Conservation (phyloP, 2,329 filamentous ascomycete genomes). For the Colletotrichum cuscutae region DNA sequence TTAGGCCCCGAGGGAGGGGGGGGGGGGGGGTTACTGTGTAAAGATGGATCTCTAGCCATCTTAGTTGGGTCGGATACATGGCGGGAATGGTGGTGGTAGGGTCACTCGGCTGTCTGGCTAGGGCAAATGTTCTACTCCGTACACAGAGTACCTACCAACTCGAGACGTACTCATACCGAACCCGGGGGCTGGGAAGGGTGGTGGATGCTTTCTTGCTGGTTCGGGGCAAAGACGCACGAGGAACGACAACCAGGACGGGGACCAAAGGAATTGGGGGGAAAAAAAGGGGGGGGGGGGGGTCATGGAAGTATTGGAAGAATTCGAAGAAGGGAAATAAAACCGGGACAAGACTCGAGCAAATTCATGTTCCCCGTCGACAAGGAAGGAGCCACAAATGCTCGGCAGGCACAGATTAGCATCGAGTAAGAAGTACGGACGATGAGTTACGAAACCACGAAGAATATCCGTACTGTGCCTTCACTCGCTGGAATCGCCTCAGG, state of each 20-base stretch:
- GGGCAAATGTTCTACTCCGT: background rate
- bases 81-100: background rate
- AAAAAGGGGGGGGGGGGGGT: background rate
- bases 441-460: too few species aligned
- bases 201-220: conserved; percentile 15
- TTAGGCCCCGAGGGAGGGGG: background rate
- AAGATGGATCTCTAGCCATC: background rate
- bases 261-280: conserved; percentile 4
- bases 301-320: conserved; percentile 21
- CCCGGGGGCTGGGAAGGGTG: conserved; percentile 7
- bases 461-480: background rate
- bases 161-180: background rate
- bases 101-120: background rate
- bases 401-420: conserved; percentile 25
- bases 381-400: conserved; percentile 4
- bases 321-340: background rate
- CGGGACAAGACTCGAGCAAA: background rate
- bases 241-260: conserved; percentile 6
- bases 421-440: background rate
- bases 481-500: background rate
- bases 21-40: background rate
- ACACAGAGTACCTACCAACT: background rate
- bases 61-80: background rate
- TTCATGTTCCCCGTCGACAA: conserved; percentile 5
- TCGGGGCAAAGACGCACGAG: conserved; percentile 28